These are phyloP conservation scores for Hymenotorrendiella dingleyae DNA, from an alignment of 2,329 filamentous ascomycete species.

Conservation along the genomic window DNA sequence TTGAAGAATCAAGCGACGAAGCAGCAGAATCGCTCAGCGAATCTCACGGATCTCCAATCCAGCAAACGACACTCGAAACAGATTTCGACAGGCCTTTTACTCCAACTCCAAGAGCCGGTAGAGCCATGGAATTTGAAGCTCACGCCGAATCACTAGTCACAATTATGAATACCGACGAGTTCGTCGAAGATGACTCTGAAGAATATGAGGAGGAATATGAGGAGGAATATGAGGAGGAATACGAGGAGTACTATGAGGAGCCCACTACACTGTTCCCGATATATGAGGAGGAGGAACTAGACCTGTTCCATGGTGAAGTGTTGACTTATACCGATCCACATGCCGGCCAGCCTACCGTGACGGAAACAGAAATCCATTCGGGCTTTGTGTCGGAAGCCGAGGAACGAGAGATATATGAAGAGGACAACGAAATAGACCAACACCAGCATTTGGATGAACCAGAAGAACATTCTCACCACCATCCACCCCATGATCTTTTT, in stretches of 20 bases:
- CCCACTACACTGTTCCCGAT: not conserved
- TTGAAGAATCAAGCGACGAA: no score
- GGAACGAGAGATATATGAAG: no score
- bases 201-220: slow-evolving; percentile 1
- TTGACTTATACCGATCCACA: not conserved
- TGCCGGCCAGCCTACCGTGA: not conserved
- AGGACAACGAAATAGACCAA: not conserved
- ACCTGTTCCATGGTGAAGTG: not conserved
- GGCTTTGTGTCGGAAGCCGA: not conserved
- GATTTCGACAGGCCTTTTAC: not conserved
- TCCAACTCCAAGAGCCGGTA: not conserved
- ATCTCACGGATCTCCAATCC: no score
- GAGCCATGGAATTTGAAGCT: not conserved
- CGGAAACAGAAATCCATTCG: not conserved
- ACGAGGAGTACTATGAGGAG: not conserved
- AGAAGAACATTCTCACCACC: not conserved
- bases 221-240: not conserved
- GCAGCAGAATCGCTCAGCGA: no score
- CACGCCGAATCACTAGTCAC: slow-evolving; percentile 11
- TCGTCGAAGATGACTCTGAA: slow-evolving; percentile 11
- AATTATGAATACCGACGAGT: slow-evolving; percentile 8
- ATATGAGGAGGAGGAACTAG: not conserved
- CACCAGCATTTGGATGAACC: not conserved
- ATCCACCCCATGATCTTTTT: slow-evolving; percentile 9
- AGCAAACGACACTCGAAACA: not conserved